These are phyloP conservation scores for Scleroderma bovista DNA, from an alignment of 768 basidiomycete genomes.

Conservation along the genomic window DNA sequence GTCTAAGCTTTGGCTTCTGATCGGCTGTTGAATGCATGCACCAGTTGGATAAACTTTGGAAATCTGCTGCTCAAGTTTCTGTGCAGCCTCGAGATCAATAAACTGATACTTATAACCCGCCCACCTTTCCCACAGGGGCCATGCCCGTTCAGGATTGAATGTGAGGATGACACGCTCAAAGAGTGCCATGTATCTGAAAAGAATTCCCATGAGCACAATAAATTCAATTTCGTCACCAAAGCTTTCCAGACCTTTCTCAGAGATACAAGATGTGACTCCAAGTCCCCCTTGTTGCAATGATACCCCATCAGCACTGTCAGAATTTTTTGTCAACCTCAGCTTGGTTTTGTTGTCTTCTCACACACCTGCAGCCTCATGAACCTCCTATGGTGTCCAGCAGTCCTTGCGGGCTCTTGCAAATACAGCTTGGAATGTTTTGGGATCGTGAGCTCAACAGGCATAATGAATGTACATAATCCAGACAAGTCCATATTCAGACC, in stretches of 20 bases:
- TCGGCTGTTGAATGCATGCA: slow-evolving; percentile 28
- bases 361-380: slow-evolving; percentile 86
- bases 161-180: slow-evolving; percentile 85
- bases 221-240: slow-evolving; percentile 82
- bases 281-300: slow-evolving; percentile 72
- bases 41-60: slow-evolving; percentile 83
- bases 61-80: slow-evolving; percentile 87
- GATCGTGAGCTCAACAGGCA: too few species aligned
- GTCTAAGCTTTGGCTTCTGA: background rate
- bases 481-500: slow-evolving; percentile 70
- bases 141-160: slow-evolving; percentile 72
- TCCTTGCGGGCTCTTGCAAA: slow-evolving; percentile 81
- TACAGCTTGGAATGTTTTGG: slow-evolving; percentile 57
- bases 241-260: slow-evolving; percentile 84
- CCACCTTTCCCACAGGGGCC: slow-evolving; percentile 95
- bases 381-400: slow-evolving; percentile 81
- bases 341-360: background rate
- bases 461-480: too few species aligned
- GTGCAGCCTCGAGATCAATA: slow-evolving; percentile 83
- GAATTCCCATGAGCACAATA: slow-evolving; percentile 33
- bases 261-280: slow-evolving; percentile 82
- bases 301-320: slow-evolving; percentile 87
- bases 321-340: slow-evolving; percentile 5
- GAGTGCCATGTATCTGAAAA: slow-evolving; percentile 80
- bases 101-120: slow-evolving; percentile 92